phyloP scores from a whole-genome alignment of 305 asterid species.

The Fraxinus floribunda region DNA sequence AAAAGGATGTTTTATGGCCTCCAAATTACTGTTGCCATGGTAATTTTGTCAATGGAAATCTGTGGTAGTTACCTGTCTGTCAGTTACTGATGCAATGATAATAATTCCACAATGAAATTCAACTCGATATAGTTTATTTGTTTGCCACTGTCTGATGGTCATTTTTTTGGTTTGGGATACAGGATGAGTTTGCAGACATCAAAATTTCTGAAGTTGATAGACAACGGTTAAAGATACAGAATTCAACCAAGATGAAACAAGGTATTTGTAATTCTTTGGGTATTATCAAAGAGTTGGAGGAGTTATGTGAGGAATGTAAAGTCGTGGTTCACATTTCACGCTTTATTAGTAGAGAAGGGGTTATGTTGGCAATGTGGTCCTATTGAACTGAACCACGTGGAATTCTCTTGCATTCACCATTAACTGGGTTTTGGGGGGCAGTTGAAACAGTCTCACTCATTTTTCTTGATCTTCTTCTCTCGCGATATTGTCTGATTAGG shows the following conservation, averaged over 20 bases:
- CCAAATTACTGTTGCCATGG: not conserved
- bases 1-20: not conserved
- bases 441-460: not conserved
- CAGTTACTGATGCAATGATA: not conserved
- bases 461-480: not conserved
- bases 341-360: not conserved
- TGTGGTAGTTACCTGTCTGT: not conserved
- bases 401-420: not conserved
- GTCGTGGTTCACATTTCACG: not conserved
- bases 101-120: not conserved
- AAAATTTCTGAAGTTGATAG: slow-evolving; percentile 53
- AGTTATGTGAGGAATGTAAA: not conserved
- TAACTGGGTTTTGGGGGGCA: not conserved
- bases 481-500: not conserved
- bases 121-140: not conserved
- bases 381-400: not conserved
- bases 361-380: not conserved
- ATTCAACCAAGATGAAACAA: slow-evolving; percentile 36
- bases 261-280: slow-evolving; percentile 31
- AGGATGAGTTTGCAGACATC: slow-evolving; percentile 53
- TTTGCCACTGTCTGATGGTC: slow-evolving; percentile 12
- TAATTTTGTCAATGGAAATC: not conserved
- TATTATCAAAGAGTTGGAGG: not conserved
- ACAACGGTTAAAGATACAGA: slow-evolving; percentile 45
- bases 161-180: slow-evolving; percentile 14